Percentiles rank a stretch among this genome's conserved stretches.
These are phyloP conservation scores for Tephrocybe sp. DNA, from an alignment of 768 basidiomycete species.

Conservation along the genomic window DNA sequence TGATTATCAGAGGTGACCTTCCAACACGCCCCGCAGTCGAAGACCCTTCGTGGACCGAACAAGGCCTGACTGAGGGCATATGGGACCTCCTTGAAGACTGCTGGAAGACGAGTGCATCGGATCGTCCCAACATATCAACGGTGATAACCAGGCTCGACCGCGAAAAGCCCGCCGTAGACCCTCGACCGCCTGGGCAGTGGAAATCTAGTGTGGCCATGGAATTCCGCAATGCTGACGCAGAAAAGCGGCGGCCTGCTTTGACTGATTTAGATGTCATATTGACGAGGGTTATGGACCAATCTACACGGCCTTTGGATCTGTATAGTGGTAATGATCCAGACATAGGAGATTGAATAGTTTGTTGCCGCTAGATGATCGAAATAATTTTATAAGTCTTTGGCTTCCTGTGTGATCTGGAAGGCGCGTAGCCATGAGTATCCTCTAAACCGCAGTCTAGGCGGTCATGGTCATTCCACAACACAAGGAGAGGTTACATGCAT, in stretches of 20 bases:
- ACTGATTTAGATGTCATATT: background rate
- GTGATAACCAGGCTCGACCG: background rate
- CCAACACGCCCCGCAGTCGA: background rate
- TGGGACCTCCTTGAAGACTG: conserved; percentile 5
- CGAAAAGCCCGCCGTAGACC: background rate
- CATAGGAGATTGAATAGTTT: too few relatives aligned
- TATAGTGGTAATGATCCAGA: too few relatives aligned
- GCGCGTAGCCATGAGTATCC: too few relatives aligned
- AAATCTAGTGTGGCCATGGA: background rate
- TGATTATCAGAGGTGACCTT: background rate
- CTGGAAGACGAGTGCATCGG: background rate
- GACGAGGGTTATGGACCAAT: background rate
- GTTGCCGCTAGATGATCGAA: too few relatives aligned
- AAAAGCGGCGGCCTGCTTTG: background rate
- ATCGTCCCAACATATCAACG: background rate
- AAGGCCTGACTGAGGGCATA: conserved; percentile 1
- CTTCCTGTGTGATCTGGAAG: too few relatives aligned
- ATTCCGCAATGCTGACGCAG: background rate
- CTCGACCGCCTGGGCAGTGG: background rate
- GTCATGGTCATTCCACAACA: too few relatives aligned
- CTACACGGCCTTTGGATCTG: too few relatives aligned
- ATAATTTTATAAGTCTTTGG: too few relatives aligned
- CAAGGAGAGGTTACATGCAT: too few relatives aligned
- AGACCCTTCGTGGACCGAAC: conserved; percentile 1
- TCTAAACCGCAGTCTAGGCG: too few relatives aligned